Conservation (phyloP, 257 asterid genomes). For the Solanum sejunctum region DNA sequence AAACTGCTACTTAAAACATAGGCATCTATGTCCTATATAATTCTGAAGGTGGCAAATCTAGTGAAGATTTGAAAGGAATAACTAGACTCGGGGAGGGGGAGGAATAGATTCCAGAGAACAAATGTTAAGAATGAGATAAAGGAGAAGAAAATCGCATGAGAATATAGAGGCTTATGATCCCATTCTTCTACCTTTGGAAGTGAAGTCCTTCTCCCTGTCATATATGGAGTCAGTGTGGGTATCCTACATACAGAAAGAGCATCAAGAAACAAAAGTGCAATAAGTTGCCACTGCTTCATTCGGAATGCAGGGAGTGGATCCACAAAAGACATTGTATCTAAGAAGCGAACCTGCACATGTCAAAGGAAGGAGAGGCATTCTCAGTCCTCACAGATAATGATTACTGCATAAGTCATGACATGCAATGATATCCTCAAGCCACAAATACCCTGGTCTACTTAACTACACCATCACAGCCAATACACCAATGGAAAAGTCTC, state of each 20-base stretch:
- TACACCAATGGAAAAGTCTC: background rate
- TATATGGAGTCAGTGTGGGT: slow-evolving; percentile 43
- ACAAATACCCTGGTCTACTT: background rate
- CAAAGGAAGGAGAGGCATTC: background rate
- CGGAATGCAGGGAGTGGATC: slow-evolving; percentile 80
- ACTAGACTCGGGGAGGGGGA: background rate
- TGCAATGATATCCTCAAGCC: background rate
- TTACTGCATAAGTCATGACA: background rate
- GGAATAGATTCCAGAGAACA: background rate
- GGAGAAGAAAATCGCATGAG: background rate
- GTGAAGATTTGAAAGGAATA: background rate
- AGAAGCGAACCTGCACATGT: slow-evolving; percentile 47
- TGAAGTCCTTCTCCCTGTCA: slow-evolving; percentile 42
- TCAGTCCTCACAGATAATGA: background rate
- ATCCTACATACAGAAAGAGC: slow-evolving; percentile 79
- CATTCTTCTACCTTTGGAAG: slow-evolving; percentile 59
- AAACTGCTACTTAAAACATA: background rate
- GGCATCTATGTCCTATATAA: background rate
- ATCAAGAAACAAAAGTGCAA: slow-evolving; percentile 64
- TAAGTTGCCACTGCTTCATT: slow-evolving; percentile 80
- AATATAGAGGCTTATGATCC: background rate
- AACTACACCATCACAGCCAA: background rate
- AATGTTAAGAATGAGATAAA: background rate
- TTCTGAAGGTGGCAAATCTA: background rate
- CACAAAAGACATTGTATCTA: slow-evolving; percentile 72